Base-by-base conservation (phyloP, 2,329 filamentous ascomycete species). In the Neonectria punicea region DNA sequence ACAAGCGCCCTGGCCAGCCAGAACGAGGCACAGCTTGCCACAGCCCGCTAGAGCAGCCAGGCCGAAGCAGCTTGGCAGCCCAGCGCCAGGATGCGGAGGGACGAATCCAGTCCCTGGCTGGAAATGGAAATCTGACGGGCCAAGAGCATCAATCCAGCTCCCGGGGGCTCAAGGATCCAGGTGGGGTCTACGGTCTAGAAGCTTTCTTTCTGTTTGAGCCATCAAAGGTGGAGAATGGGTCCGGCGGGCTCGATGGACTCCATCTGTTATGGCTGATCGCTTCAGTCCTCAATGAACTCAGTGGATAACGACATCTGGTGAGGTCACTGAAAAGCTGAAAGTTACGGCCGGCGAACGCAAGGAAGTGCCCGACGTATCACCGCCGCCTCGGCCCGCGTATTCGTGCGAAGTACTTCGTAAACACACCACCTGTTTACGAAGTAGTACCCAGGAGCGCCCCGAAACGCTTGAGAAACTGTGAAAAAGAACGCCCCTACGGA, bases 111-210 rank as follows among this genome's bases (percentile, higher is more conserved):
- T 47, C 36, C 44, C 58, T 51, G 63, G 39, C 63, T 64, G 36
- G 13, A 71, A 53, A 53, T 25, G 61, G 63, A 68, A 67, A 66
- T 53, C 32, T 62, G 53, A 59, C 54, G 51, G 56, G 39, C 51
- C 30, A 9, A 30, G 63, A 63, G 63, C 62, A 59, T 66, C 61
- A 64, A 65, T 62, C 71, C 63, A 65, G 64, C 58, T 62, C 41
- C 10, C 64, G 60, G 56, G 63, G 49, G 13, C n/a, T 18, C n/a
- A 64, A 36, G 66, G 54, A 63, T 66, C 51, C 18, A 61, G 50
- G 47, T 30, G 43, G 50, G 56, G 61, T 44, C 55, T 55, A 41
- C 36, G 65, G 60, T 65, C 34, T 56, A 54, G 63, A 66, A 64
- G 66, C 41, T 34, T 66, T 69, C 64, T 58, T 25, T 60, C 43